Conservation (phyloP, 2,329 filamentous ascomycete species). For the Monosporascus sp. region DNA sequence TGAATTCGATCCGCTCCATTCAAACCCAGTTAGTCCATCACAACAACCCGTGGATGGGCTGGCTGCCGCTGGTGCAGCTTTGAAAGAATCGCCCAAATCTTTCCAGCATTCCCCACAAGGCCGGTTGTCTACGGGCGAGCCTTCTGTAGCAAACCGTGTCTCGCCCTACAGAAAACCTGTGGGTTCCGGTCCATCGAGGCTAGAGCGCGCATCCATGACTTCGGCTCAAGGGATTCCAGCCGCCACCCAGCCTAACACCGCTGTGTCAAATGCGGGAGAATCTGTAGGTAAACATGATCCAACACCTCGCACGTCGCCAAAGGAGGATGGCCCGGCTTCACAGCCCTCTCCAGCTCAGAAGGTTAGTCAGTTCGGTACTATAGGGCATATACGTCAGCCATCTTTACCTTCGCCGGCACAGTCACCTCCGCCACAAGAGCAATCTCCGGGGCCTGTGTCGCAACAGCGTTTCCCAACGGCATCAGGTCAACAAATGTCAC, state of each 20-base stretch:
- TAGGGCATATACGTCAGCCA: conserved; percentile 18
- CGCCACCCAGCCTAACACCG: not conserved
- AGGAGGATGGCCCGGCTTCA: conserved; percentile 8
- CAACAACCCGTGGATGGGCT: conserved; percentile 2
- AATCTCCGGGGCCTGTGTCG: conserved; percentile 1
- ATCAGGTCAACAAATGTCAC: not conserved
- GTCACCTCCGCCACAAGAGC: conserved; percentile 12
- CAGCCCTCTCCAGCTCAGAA: conserved; percentile 17
- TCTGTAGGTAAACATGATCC: not conserved
- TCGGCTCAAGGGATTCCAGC: conserved; percentile 6
- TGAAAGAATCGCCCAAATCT: conserved; percentile 9
- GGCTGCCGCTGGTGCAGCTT: conserved; percentile 2
- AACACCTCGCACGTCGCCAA: not conserved
- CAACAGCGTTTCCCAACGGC: conserved; percentile 4
- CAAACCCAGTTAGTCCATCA: not conserved
- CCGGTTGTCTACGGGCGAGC: conserved; percentile 6
- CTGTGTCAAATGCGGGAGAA: not conserved
- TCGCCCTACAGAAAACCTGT: conserved; percentile 27
- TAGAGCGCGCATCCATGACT: conserved; percentile 12
- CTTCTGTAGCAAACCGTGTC: conserved; percentile 8
- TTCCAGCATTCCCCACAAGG: conserved; percentile 17
- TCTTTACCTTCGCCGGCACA: conserved; percentile 22
- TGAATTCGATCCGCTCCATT: not conserved
- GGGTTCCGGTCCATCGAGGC: conserved; percentile 18
- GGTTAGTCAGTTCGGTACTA: conserved; percentile 13